phyloP scores from a whole-genome alignment of 1,139 yeast species.

The Kazachstania sp. region DNA sequence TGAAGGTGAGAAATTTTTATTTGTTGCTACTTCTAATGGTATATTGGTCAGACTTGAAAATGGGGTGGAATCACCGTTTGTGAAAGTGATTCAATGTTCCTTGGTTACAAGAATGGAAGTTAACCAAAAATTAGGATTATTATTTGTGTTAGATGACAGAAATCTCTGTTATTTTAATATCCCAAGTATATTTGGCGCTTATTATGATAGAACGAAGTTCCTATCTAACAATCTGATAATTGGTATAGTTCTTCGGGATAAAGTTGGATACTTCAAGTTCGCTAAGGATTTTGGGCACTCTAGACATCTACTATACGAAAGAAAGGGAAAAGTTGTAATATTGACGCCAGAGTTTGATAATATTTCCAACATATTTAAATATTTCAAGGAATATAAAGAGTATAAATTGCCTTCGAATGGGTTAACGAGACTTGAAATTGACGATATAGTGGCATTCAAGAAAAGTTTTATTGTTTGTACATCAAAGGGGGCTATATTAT shows the following conservation, averaged over 20 bases:
- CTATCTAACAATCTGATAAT: constrained; percentile 22
- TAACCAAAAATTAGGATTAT: constrained; percentile 47
- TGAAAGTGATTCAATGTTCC: constrained; percentile 43
- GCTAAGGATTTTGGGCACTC: constrained; percentile 53
- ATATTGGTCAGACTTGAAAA: constrained; percentile 29
- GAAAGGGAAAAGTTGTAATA: constrained; percentile 33
- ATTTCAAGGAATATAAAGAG: constrained; percentile 45
- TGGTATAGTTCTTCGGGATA: constrained; percentile 31
- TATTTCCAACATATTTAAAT: constrained; percentile 46
- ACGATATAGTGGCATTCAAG: constrained; percentile 49
- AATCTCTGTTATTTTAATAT: constrained; percentile 55
- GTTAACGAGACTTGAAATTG: constrained; percentile 41
- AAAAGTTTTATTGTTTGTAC: constrained; percentile 61
- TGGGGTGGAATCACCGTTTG: constrained; percentile 36
- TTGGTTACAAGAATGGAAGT: constrained; percentile 57
- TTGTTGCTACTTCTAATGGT: constrained; percentile 32
- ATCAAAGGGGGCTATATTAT: constrained; percentile 58
- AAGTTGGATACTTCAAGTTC: constrained; percentile 48
- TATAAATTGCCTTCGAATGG: constrained; percentile 30
- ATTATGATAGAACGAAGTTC: constrained; percentile 26
- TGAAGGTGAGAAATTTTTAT: constrained; percentile 24
- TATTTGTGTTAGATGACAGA: constrained; percentile 52
- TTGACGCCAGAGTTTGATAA: constrained; percentile 39
- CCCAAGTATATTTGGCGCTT: constrained; percentile 34
- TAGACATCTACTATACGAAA: constrained; percentile 49